Conservation (phyloP, 1,284 basidiomycete species). For the Leccinum subspadiceum region DNA sequence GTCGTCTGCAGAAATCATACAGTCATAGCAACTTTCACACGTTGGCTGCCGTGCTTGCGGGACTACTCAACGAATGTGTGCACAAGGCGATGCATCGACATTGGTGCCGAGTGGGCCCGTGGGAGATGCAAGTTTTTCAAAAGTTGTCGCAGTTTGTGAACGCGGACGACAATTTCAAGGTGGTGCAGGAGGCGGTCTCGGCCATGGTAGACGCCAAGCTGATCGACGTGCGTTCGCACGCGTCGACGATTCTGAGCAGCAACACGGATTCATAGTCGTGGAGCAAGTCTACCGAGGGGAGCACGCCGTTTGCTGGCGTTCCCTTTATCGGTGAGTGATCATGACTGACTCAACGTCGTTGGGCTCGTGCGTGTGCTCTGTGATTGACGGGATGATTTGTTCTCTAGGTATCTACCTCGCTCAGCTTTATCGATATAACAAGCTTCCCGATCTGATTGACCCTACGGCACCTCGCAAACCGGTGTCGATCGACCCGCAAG, state of each 20-base stretch:
- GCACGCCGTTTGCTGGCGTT: conserved; percentile 55
- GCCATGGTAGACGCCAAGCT: conserved; percentile 63
- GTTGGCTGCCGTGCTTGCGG: conserved; percentile 79
- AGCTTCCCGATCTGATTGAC: too few species aligned
- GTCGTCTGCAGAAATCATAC: conserved; percentile 72
- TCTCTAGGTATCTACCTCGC: conserved; percentile 57
- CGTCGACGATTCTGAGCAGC: conserved; percentile 50
- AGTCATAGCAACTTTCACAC: conserved; percentile 78
- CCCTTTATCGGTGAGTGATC: conserved; percentile 72
- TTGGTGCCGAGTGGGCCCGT: conserved; percentile 63
- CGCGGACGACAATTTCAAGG: conserved; percentile 66
- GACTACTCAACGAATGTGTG: conserved; percentile 74
- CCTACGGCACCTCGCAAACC: too few species aligned
- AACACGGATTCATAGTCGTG: conserved; percentile 37
- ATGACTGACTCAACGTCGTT: neutral
- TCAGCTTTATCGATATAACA: too few species aligned
- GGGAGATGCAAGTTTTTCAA: too few species aligned
- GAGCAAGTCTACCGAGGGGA: conserved; percentile 47
- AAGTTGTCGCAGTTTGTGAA: too few species aligned
- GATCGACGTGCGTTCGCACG: conserved; percentile 42
- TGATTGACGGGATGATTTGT: neutral
- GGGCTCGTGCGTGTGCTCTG: too few species aligned
- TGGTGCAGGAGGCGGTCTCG: conserved; percentile 66
- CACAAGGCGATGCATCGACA: conserved; percentile 63
- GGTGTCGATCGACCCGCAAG: too few species aligned